Conservation (phyloP, 1,139 yeast genomes). For the Protomyces pachydermus region DNA sequence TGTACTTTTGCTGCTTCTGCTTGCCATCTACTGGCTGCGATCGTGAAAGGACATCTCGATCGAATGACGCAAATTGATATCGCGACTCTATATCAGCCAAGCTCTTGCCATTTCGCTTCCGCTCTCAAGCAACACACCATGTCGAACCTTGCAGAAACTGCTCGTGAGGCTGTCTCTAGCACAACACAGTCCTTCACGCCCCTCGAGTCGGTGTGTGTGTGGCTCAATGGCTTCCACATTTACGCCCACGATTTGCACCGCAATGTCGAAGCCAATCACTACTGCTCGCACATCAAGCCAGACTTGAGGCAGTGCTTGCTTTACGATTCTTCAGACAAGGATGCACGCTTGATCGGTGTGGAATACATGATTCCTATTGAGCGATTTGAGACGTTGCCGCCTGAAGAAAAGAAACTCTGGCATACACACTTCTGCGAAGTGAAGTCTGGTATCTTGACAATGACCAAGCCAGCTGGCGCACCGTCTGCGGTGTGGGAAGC, state of each 20-base stretch:
- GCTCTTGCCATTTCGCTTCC: not conserved
- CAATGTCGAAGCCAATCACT: conserved; percentile 24
- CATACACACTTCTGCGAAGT: conserved; percentile 28
- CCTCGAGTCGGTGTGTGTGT: conserved; percentile 18
- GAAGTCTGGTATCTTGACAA: conserved; percentile 24
- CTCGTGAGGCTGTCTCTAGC: conserved; percentile 13
- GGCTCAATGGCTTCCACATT: conserved; percentile 24
- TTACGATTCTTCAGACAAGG: conserved; percentile 15
- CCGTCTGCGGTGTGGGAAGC: conserved; percentile 24
- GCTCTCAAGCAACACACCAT: not conserved
- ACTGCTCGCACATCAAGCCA: conserved; percentile 19
- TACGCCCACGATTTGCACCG: conserved; percentile 25
- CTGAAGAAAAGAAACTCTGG: conserved; percentile 26
- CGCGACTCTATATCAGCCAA: not conserved
- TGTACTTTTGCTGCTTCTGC: not conserved
- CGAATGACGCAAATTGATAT: not conserved
- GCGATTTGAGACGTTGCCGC: conserved; percentile 14
- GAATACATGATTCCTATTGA: conserved; percentile 28
- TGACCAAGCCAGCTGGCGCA: conserved; percentile 19
- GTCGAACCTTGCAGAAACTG: conserved; percentile 16
- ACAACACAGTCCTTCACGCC: conserved; percentile 24
- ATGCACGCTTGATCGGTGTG: conserved; percentile 28
- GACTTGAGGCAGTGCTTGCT: conserved; percentile 27
- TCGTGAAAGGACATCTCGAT: not conserved
- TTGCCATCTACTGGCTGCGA: not conserved